Evolutionary conservation across 768 basidiomycete genomes (phyloP).

Genomic region (Auricularia cornea): DNA sequence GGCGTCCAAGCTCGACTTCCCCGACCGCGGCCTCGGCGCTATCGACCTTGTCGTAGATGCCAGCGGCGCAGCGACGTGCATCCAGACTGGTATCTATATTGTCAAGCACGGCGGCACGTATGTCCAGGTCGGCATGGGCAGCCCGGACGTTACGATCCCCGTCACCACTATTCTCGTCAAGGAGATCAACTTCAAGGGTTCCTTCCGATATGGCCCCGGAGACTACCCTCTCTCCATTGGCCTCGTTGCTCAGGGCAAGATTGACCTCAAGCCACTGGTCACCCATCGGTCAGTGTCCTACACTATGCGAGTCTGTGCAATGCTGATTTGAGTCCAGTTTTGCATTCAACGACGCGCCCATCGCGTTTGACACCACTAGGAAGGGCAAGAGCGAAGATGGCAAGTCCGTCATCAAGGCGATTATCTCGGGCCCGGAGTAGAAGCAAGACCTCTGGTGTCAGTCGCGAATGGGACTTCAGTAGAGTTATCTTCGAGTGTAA

Average conservation of each 20-base stretch:
- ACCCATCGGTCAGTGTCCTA: slow-evolving; percentile 60
- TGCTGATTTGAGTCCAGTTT: slow-evolving; percentile 22
- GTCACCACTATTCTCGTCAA: slow-evolving; percentile 54
- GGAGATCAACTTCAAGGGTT: slow-evolving; percentile 76
- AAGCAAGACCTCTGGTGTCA: too few species aligned
- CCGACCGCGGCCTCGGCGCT: slow-evolving; percentile 57
- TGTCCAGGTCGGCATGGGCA: slow-evolving; percentile 78
- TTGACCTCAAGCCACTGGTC: slow-evolving; percentile 82
- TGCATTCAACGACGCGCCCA: slow-evolving; percentile 64
- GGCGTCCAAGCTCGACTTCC: slow-evolving; percentile 54
- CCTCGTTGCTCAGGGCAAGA: slow-evolving; percentile 69
- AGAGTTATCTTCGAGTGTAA: too few species aligned
- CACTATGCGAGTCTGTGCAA: not conserved
- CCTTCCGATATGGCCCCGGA: slow-evolving; percentile 91
- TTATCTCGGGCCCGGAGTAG: slow-evolving; percentile 76
- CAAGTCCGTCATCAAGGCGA: slow-evolving; percentile 79
- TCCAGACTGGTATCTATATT: slow-evolving; percentile 59
- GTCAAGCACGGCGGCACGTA: slow-evolving; percentile 19
- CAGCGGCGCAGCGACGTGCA: slow-evolving; percentile 86
- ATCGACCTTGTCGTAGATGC: slow-evolving; percentile 89
- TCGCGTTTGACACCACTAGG: slow-evolving; percentile 77
- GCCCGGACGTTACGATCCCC: slow-evolving; percentile 65
- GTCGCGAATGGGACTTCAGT: too few species aligned
- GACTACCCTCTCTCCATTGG: slow-evolving; percentile 81
- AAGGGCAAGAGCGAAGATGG: slow-evolving; percentile 79